A percentile compares a stretch with the other conserved stretches of the same genome.
phyloP scores from a whole-genome alignment of 2,329 filamentous ascomycete genomes.

The Fusarium luffae region DNA sequence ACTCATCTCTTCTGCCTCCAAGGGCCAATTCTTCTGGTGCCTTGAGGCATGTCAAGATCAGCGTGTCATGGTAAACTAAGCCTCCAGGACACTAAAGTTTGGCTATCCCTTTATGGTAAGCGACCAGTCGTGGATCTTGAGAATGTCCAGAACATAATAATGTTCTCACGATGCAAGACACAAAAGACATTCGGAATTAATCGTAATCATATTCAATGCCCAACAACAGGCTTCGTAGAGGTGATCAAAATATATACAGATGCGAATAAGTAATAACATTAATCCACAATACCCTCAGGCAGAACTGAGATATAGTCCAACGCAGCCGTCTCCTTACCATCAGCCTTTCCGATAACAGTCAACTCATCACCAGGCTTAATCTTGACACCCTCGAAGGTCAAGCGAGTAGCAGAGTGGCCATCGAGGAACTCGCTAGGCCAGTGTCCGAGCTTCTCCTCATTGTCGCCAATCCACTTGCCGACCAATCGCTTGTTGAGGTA shows the following conservation, averaged over 20 bases:
- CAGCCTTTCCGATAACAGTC: conserved; percentile 65
- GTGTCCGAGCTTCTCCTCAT: conserved; percentile 69
- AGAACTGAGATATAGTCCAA: conserved; percentile 74
- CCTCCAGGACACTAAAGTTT: no score
- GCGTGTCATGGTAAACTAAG: background rate
- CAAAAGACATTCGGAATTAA: background rate
- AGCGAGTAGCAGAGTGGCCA: conserved; percentile 71
- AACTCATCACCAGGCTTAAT: conserved; percentile 63
- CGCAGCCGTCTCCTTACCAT: conserved; percentile 72
- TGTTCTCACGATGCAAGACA: background rate
- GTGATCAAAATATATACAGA: background rate
- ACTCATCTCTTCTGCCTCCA: no score
- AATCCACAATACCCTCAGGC: conserved; percentile 52
- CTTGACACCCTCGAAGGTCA: conserved; percentile 65
- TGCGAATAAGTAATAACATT: background rate
- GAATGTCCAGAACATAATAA: background rate
- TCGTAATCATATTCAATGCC: background rate
- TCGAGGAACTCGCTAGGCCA: conserved; percentile 69
- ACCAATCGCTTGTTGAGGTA: conserved; percentile 64
- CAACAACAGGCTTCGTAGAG: background rate
- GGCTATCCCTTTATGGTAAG: background rate
- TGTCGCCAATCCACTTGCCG: conserved; percentile 68
- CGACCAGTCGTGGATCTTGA: background rate
- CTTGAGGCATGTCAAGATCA: no score
- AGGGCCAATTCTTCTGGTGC: no score